Conservation (phyloP, 306 rosid genomes). For the Vigna radiata region DNA sequence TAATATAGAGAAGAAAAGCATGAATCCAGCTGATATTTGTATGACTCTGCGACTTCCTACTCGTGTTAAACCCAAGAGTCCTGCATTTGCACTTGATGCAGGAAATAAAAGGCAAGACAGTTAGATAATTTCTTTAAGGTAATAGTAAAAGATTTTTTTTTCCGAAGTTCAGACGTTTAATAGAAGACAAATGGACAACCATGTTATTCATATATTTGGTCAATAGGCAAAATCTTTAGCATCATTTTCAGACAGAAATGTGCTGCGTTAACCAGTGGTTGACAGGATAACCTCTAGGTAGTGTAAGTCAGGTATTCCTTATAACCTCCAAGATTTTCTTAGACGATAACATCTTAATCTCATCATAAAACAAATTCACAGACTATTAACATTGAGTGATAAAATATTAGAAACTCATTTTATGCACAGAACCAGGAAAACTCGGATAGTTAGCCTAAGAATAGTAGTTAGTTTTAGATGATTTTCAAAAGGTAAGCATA, state of each 20-base stretch:
- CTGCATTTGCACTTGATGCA: slow-evolving; percentile 80
- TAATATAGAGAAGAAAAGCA: slow-evolving; percentile 86
- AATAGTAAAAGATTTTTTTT: slow-evolving; percentile 40
- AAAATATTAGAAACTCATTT: no score
- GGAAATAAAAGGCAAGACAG: slow-evolving; percentile 41
- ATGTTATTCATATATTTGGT: slow-evolving; percentile 33
- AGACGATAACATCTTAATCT: no score
- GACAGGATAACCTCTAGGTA: no score
- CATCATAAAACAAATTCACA: no score
- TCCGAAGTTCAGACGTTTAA: background rate
- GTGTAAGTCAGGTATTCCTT: no score
- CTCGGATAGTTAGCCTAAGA: background rate
- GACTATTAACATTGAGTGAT: no score
- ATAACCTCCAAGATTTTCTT: no score
- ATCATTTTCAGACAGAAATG: background rate
- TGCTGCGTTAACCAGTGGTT: background rate
- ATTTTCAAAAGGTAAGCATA: slow-evolving; percentile 16
- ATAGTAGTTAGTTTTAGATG: background rate
- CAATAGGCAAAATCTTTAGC: background rate
- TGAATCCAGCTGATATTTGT: slow-evolving; percentile 80
- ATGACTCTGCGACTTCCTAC: slow-evolving; percentile 80
- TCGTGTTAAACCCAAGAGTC: slow-evolving; percentile 78
- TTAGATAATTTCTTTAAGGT: slow-evolving; percentile 23
- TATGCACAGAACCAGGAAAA: no score
- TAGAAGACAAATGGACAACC: background rate